Conservation (phyloP, 2,329 filamentous ascomycete species). For the Chaetomium sp. region DNA sequence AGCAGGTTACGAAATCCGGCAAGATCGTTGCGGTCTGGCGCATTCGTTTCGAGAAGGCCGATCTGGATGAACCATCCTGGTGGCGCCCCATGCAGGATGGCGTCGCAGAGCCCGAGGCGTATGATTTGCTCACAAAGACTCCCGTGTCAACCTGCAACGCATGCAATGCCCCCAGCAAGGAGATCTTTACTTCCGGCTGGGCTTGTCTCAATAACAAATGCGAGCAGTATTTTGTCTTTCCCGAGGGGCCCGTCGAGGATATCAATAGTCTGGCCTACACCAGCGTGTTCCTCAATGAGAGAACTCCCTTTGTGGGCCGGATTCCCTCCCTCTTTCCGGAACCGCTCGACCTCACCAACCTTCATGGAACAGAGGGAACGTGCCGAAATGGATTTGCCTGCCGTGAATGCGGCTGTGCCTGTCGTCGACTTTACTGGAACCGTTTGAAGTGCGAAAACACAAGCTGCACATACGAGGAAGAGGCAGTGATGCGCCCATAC, state of each 20-base stretch:
- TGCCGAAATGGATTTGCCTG: conserved; percentile 62
- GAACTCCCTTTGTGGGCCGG: conserved; percentile 37
- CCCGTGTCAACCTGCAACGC: conserved; percentile 29
- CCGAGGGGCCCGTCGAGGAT: conserved; percentile 22
- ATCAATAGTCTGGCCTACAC: conserved; percentile 42
- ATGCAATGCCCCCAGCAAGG: conserved; percentile 36
- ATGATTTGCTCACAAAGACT: background rate
- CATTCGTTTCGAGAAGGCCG: conserved; percentile 60
- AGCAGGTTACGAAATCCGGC: conserved; percentile 32
- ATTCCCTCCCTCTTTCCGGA: conserved; percentile 32
- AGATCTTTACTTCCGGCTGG: conserved; percentile 30
- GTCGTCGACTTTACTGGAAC: conserved; percentile 52
- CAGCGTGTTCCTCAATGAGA: conserved; percentile 49
- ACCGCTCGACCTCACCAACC: conserved; percentile 29
- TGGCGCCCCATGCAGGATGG: conserved; percentile 36
- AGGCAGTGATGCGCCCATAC: conserved; percentile 32
- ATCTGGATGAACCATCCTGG: conserved; percentile 48
- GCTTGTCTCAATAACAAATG: conserved; percentile 38
- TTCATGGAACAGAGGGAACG: conserved; percentile 40
- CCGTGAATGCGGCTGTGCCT: conserved; percentile 55
- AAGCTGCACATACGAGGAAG: conserved; percentile 25
- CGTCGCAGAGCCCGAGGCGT: conserved; percentile 14
- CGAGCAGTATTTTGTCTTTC: conserved; percentile 40
- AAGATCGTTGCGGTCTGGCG: conserved; percentile 36
- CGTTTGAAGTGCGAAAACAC: conserved; percentile 56